phyloP scores from a whole-genome alignment of 495 filamentous ascomycete species.

The Immersiella caudata region DNA sequence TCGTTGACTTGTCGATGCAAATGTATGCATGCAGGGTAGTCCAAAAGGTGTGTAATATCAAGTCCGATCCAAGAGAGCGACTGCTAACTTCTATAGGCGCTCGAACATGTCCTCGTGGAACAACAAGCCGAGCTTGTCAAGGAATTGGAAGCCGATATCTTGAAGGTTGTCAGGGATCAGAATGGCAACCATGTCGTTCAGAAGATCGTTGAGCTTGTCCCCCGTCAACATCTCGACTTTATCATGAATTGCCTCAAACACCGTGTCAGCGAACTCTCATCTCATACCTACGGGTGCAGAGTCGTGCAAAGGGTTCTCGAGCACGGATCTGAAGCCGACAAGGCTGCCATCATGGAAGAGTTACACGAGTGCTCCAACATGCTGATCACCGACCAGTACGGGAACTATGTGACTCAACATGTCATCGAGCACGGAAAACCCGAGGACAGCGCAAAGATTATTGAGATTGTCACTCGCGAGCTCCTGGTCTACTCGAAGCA shows the following conservation, averaged over 20 bases:
- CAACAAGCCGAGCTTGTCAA: conserved; percentile 84
- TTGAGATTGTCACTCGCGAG: conserved; percentile 70
- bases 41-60: conserved; percentile 66
- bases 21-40: conserved; percentile 98
- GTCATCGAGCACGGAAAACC: conserved; percentile 81
- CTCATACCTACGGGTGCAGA: conserved; percentile 86
- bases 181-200: conserved; percentile 98
- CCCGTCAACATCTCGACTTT: conserved; percentile 79
- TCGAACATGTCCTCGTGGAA: conserved; percentile 88
- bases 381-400: conserved; percentile 87
- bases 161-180: conserved; percentile 82
- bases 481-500: conserved; percentile 83
- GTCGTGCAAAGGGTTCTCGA: conserved; percentile 95
- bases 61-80: not conserved
- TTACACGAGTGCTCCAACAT: conserved; percentile 70
- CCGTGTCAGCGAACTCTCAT: conserved; percentile 75
- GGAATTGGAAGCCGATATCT: conserved; percentile 78
- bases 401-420: conserved; percentile 97
- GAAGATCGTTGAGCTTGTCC: conserved; percentile 88
- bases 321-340: conserved; percentile 73
- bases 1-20: conserved; percentile 76
- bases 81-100: conserved; percentile 59
- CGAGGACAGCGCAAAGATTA: conserved; percentile 73
- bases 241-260: conserved; percentile 84
- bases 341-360: conserved; percentile 72